Base-by-base conservation (phyloP, 139 green algal genomes). In the Chlorokybus atmophyticus region DNA sequence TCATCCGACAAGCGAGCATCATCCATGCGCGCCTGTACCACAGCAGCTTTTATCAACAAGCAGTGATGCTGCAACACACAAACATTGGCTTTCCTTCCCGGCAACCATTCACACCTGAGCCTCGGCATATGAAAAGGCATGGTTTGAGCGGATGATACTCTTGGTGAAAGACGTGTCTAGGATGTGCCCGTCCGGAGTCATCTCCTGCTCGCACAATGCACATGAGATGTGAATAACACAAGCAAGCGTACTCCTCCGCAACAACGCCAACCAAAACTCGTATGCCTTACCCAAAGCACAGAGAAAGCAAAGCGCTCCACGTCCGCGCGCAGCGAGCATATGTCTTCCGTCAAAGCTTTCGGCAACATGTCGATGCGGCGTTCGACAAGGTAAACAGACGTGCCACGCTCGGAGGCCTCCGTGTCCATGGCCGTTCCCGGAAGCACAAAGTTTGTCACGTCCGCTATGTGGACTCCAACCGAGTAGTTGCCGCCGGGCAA, bases 81-180 rank as follows among this genome's bases (percentile, higher is more conserved):
- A n/a, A n/a, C n/a, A n/a, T n/a, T n/a, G n/a, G n/a, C n/a, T n/a
- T n/a, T n/a, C n/a, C n/a, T n/a, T n/a, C n/a, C n/a, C n/a, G n/a
- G n/a, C n/a, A n/a, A n/a, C n/a, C n/a, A n/a, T n/a, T n/a, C n/a
- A n/a, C n/a, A n/a, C 48, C 67, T 98, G 90, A 14, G 90, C 90
- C 62, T 95, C 80, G 10, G 42, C 63, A 57, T 98, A 98, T 3
- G 85, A 93, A 55, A 98, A 55, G 29, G 90, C 83, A 8, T 84
- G 86, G 0, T 73, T 41, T 50, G 79, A 75, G 19, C 62, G 64
- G 58, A 95, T 95, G 35, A 94, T 64, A 24, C 66, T 77, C 69
- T 92, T 92, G 44, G 80, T 90, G 68, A 92, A 95, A 14, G 29
- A 32, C 24, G 64, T 21, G 4, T 32, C 29, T 3, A 73, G 40